Evolutionary conservation across 306 rosid species (phyloP).

Genomic region (Benincasa hispida): DNA sequence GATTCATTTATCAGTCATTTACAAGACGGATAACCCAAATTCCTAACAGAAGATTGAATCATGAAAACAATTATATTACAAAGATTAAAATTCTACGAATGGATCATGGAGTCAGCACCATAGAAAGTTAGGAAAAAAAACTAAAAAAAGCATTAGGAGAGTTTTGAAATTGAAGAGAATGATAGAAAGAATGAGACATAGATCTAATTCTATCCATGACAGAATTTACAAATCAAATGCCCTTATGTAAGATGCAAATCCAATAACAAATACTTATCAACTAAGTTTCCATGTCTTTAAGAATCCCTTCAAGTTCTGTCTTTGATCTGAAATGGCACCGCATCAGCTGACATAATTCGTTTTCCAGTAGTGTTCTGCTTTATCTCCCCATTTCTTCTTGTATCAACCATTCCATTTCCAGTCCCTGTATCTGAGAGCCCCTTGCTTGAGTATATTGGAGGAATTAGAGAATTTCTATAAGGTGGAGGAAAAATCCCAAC

Average conservation of each 20-base stretch:
- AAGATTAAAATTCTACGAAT: slow-evolving; percentile 22
- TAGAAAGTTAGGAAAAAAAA: background rate
- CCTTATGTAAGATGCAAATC: background rate
- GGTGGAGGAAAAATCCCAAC: slow-evolving; percentile 32
- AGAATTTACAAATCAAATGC: slow-evolving; percentile 30
- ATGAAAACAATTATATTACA: slow-evolving; percentile 31
- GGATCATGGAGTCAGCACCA: background rate
- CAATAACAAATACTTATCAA: slow-evolving; percentile 11
- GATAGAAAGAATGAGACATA: background rate
- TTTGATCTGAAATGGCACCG: slow-evolving; percentile 16
- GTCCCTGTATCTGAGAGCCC: slow-evolving; percentile 17
- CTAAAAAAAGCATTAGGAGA: background rate
- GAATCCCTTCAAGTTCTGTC: slow-evolving; percentile 23
- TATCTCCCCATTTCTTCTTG: slow-evolving; percentile 12
- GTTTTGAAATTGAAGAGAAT: background rate
- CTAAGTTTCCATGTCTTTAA: slow-evolving; percentile 8
- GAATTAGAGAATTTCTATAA: slow-evolving; percentile 15
- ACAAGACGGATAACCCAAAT: background rate
- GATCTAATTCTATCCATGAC: slow-evolving; percentile 23
- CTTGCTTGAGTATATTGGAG: slow-evolving; percentile 24
- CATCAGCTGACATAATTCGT: slow-evolving; percentile 19
- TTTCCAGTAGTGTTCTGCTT: background rate
- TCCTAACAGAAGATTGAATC: background rate
- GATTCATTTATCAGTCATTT: background rate
- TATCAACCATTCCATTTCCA: slow-evolving; percentile 18